Evolutionary conservation across 176 grass and related monocot species (phyloP), one percentile per base, ranked within the genome.

Genomic region (Hordeum marinum): DNA sequence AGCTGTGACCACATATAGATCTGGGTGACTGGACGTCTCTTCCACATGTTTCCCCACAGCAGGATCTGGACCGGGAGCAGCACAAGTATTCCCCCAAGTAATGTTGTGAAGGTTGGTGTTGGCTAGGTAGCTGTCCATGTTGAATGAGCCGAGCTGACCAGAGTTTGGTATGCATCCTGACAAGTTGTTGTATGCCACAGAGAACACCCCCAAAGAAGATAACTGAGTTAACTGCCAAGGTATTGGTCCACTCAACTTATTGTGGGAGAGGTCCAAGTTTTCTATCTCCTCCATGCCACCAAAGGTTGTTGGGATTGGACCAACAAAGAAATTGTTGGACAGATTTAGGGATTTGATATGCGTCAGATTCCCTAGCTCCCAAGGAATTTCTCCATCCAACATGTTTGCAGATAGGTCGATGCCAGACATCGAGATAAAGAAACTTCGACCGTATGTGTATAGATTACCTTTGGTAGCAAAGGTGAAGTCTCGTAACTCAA

Each of bases 131-230:
- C 1, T 46, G 8, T 65, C 34, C 50, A 58, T 14, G 68, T 5
- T 0, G 14, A 82, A 52, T 76, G 61, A 13, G 3, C 32, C 0
- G 0, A 84, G 29, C 3, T 45, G 52, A 1, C 70, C 57, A 35
- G 11, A 5, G 60, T 15, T 10, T 8, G 77, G 66, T 84, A 78
- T 55, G 10, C 81, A 83, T 21, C 87, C 81, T 2, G 82, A 64
- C 10, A 84, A 32, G 36, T 75, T 65, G 27, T 84, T 89, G 21
- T 84, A 84, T 61, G 87, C 81, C 48, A 89, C 84, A 18, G 50
- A 86, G 50, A 86, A 86, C 3, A 7, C 14, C 21, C 6, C 65
- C 35, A 87, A 59, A 3, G 11, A 37, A 5, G 32, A 37, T 15
- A 59, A 0, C 0, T 13, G 6, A 0, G 3, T 9, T 37, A 77